Conservation (phyloP, 164 flowering plant genomes). For the Hamamelis virginiana region DNA sequence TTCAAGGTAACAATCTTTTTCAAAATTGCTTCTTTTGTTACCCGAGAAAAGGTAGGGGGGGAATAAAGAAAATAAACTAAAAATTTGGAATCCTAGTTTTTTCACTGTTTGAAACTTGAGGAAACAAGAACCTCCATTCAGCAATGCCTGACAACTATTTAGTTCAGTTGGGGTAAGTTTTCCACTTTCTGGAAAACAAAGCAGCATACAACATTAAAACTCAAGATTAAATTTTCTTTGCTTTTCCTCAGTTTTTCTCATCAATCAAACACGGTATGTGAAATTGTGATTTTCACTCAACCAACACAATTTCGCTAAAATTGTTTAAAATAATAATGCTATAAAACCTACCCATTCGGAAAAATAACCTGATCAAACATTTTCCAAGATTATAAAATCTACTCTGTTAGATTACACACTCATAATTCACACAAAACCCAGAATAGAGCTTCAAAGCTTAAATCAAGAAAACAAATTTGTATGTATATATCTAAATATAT, state of each 20-base stretch:
- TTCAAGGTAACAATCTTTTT: no score
- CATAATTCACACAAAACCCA: not conserved
- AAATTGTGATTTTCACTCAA: not conserved
- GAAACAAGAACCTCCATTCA: not conserved
- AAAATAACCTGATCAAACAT: slow-evolving; percentile 1
- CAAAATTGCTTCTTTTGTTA: not conserved
- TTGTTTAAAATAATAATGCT: not conserved
- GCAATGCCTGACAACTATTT: not conserved
- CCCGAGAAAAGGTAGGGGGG: not conserved
- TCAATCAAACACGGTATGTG: not conserved
- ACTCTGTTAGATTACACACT: not conserved
- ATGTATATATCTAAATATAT: not conserved
- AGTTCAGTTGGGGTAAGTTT: not conserved
- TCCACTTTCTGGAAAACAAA: not conserved
- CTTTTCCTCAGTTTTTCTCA: not conserved
- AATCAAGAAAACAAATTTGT: not conserved
- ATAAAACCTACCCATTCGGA: slow-evolving; percentile 2
- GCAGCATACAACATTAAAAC: not conserved
- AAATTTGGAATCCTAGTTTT: no score
- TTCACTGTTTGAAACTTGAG: not conserved
- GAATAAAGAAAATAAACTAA: not conserved
- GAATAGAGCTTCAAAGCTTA: not conserved
- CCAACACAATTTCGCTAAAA: not conserved
- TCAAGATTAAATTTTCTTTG: not conserved
- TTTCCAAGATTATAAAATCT: not conserved